Evolutionary conservation across 495 filamentous ascomycete genomes (phyloP).

Genomic region (Neurospora africana): DNA sequence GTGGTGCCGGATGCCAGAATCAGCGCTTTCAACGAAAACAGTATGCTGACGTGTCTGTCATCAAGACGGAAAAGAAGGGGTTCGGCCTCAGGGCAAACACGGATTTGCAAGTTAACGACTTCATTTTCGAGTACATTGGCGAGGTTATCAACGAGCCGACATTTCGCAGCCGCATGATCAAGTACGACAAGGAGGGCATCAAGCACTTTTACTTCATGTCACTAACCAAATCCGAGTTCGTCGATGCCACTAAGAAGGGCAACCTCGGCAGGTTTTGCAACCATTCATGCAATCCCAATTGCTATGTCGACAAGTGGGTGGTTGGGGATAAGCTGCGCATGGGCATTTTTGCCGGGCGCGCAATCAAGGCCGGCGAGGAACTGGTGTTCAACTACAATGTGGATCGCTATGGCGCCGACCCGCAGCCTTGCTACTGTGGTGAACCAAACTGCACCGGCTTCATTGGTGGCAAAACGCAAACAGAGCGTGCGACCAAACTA

Average conservation of each 20-base stretch:
- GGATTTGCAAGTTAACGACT: slow-evolving; percentile 67
- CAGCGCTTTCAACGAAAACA: slow-evolving; percentile 87
- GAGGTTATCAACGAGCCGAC: slow-evolving; percentile 90
- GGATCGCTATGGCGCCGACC: slow-evolving; percentile 92
- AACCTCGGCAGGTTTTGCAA: slow-evolving; percentile 98
- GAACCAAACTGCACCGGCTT: slow-evolving; percentile 93
- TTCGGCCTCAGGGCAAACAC: slow-evolving; percentile 78
- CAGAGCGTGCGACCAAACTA: slow-evolving; percentile 85
- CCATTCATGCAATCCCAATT: slow-evolving; percentile 97
- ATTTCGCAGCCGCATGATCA: slow-evolving; percentile 77
- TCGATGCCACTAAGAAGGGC: slow-evolving; percentile 94
- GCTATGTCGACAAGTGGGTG: slow-evolving; percentile 99
- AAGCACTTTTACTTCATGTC: slow-evolving; percentile 99
- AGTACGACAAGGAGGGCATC: slow-evolving; percentile 92
- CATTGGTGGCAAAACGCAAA: slow-evolving; percentile 96
- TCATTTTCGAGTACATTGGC: slow-evolving; percentile 97
- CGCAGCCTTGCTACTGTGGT: slow-evolving; percentile 92
- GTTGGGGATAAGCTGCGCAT: slow-evolving; percentile 97
- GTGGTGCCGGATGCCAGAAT: slow-evolving; percentile 81
- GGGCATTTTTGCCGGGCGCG: slow-evolving; percentile 92
- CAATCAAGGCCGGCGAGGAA: slow-evolving; percentile 83
- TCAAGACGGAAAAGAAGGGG: slow-evolving; percentile 96
- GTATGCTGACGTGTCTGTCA: slow-evolving; percentile 85
- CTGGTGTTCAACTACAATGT: slow-evolving; percentile 99
- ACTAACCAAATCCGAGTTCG: slow-evolving; percentile 88